Evolutionary conservation across 352 stramenopile species (phyloP).

Genomic region (Globisporangium abappressorium): DNA sequence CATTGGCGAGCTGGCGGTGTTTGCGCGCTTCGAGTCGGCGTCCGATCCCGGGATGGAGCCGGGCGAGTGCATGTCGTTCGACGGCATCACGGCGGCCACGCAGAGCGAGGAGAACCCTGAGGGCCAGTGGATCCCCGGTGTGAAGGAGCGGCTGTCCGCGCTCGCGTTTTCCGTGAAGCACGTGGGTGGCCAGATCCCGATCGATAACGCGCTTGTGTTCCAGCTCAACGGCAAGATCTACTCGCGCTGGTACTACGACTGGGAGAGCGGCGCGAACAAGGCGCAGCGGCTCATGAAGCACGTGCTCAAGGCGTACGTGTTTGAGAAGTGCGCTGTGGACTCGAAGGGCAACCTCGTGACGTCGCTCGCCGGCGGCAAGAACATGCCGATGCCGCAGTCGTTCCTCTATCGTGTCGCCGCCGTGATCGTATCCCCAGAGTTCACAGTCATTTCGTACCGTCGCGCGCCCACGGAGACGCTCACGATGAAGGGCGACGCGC

Average conservation of each 20-base stretch:
- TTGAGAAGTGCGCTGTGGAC: slow-evolving; percentile 37
- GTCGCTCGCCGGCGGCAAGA: slow-evolving; percentile 11
- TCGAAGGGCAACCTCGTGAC: slow-evolving; percentile 31
- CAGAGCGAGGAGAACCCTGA: slow-evolving; percentile 62
- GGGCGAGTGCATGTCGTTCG: slow-evolving; percentile 46
- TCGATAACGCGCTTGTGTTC: slow-evolving; percentile 28
- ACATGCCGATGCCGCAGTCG: slow-evolving; percentile 20
- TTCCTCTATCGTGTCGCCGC: slow-evolving; percentile 43
- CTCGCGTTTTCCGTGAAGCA: slow-evolving; percentile 20
- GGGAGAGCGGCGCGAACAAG: slow-evolving; percentile 42
- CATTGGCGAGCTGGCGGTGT: slow-evolving; percentile 24
- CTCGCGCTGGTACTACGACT: slow-evolving; percentile 48
- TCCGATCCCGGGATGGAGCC: slow-evolving; percentile 27
- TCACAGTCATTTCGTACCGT: slow-evolving; percentile 73
- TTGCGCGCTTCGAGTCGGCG: slow-evolving; percentile 34
- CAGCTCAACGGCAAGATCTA: slow-evolving; percentile 41
- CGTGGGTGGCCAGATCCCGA: not conserved
- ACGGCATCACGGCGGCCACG: slow-evolving; percentile 27
- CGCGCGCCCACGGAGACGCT: slow-evolving; percentile 38
- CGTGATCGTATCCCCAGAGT: slow-evolving; percentile 52
- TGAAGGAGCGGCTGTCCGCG: slow-evolving; percentile 39
- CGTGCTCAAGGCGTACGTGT: slow-evolving; percentile 45
- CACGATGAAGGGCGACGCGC: not conserved
- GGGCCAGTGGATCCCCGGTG: slow-evolving; percentile 51
- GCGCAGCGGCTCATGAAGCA: slow-evolving; percentile 42